Evolutionary conservation across 140 eudicot species (phyloP), one percentile per base, ranked within the genome.

Genomic region (Ambrosia hybrid): DNA sequence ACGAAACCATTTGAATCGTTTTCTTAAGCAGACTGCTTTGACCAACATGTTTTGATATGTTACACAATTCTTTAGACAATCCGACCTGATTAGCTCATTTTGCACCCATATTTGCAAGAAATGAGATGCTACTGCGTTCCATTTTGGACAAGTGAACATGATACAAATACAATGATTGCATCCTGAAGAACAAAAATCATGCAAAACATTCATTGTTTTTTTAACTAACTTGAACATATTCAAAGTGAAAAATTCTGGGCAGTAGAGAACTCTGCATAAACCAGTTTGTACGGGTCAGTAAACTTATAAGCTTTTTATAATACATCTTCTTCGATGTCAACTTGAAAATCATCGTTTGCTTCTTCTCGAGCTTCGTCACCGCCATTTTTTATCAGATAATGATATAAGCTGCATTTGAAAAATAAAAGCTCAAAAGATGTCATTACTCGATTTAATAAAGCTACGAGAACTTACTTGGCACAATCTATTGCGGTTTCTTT

Each of bases 351-450:
- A 57, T 53, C 65, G 51, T 63, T 14, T 74, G 74, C 61, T 75
- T 51, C 69, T 62, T 45, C 81, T 73, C 70, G 12, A 15, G 64
- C 5, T 60, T 57, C 79, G 81, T 58, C 72, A 73, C 75, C 78
- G 51, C 81, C 86, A 76, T 64, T 80, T 79, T 57, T 84, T 82
- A 79, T 82, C 87, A 3, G 90, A 80, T 39, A 86, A 34, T 70
- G 87, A 84, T 33, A 84, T 49, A 67, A 84, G 83, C 96, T 85
- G 88, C 85, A 80, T 41, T 33, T 74, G 37, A 46, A 37, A n/a
- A 15, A 39, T 21, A 11, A 15, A 39, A 46, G 56, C 9, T 68
- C 38, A n/a, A 26, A 72, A 73, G 2, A 41, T 11, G 73, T 67
- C 65, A 83, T 13, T 33, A 57, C 45, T 39, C 45, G 6, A 4